phyloP scores from a whole-genome alignment of 2,329 filamentous ascomycete species.

The Coniochaeta sp. region DNA sequence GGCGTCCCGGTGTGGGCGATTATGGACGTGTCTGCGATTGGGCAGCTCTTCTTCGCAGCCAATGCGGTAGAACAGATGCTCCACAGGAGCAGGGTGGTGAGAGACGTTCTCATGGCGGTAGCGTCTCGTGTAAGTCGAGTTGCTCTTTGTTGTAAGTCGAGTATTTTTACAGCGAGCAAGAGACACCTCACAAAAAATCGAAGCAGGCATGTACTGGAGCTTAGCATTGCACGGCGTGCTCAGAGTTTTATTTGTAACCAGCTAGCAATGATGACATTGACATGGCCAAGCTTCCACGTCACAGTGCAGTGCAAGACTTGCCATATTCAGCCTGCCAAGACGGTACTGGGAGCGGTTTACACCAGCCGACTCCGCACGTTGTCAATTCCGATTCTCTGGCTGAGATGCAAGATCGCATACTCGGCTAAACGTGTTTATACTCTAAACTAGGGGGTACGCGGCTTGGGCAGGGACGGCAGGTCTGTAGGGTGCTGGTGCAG shows the following conservation, averaged over 20 bases:
- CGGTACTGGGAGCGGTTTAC: neutral
- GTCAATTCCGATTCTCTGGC: neutral
- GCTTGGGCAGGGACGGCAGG: neutral
- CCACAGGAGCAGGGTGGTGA: neutral
- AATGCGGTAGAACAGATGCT: neutral
- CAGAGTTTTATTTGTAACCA: neutral
- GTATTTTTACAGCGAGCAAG: neutral
- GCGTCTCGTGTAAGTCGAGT: neutral
- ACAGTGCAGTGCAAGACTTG: neutral
- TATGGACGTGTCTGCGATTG: neutral
- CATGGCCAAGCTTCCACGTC: neutral
- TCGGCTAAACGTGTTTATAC: neutral
- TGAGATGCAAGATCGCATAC: neutral
- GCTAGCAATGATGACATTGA: neutral
- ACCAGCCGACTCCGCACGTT: neutral
- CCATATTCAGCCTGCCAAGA: neutral
- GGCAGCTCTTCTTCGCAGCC: neutral
- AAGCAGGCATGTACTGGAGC: neutral
- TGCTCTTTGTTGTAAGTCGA: no score
- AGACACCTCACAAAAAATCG: neutral
- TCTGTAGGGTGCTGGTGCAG: neutral
- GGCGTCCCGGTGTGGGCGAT: neutral
- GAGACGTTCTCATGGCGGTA: neutral
- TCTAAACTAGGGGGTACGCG: neutral
- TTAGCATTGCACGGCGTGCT: neutral